Conservation (phyloP, 225 moss, liverwort and hornwort genomes). For the Thuidium tamariscinum region DNA sequence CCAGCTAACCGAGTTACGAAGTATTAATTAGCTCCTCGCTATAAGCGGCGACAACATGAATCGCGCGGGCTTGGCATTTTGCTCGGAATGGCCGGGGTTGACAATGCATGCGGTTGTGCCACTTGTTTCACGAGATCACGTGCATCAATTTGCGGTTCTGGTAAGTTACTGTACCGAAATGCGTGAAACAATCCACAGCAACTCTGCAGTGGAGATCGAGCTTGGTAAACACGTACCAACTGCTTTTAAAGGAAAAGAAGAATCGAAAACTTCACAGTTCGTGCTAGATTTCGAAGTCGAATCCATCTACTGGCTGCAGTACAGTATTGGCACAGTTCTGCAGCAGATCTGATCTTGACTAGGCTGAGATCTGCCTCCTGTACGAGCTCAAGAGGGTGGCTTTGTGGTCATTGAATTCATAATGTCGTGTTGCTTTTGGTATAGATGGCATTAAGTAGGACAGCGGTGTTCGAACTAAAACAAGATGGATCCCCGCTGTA, state of each 20-base stretch:
- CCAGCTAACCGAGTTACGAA: not conserved
- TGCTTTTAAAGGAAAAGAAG: not conserved
- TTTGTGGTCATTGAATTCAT: not conserved
- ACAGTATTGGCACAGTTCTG: not conserved
- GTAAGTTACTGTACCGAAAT: not conserved
- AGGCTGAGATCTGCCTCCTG: not conserved
- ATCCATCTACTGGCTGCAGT: too few species aligned
- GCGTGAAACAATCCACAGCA: not conserved
- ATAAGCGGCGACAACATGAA: not conserved
- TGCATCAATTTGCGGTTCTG: not conserved
- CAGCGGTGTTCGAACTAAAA: not conserved
- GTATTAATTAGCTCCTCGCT: not conserved
- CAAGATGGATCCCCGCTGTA: not conserved
- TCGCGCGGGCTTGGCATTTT: not conserved
- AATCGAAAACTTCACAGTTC: too few species aligned
- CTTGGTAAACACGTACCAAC: not conserved
- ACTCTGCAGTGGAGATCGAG: not conserved
- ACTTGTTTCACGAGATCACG: not conserved
- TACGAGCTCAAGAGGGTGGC: not conserved
- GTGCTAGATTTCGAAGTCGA: not conserved
- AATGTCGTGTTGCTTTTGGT: not conserved
- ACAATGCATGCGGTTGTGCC: not conserved
- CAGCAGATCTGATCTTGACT: not conserved
- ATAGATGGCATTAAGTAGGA: too few species aligned
- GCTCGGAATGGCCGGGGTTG: not conserved